Conservation (phyloP, 148 eudicot genomes). For the Rhododendron mucronatum region DNA sequence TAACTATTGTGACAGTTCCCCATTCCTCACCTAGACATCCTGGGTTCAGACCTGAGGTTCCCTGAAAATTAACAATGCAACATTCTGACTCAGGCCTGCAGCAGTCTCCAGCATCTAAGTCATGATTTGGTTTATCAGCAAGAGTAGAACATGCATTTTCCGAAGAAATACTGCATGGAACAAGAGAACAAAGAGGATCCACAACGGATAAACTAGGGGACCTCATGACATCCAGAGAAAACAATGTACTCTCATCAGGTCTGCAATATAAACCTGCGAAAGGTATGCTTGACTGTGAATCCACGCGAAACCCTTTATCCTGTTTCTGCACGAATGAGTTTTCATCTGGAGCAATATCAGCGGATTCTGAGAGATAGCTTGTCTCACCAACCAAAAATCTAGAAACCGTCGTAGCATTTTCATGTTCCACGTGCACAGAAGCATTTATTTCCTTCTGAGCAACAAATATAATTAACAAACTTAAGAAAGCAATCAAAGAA, state of each 20-base stretch:
- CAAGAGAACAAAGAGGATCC: constrained; percentile 86
- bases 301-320: constrained; percentile 25
- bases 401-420: constrained; percentile 21
- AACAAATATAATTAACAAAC: constrained; percentile 1
- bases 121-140: constrained; percentile 20
- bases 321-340: constrained; percentile 50
- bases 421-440: constrained; percentile 17
- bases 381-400: constrained; percentile 44
- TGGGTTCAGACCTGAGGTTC: constrained; percentile 14
- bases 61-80: constrained; percentile 18
- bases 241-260: constrained; percentile 20
- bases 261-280: constrained; percentile 27
- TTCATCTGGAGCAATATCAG: constrained; percentile 59
- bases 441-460: constrained; percentile 36
- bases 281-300: constrained; percentile 45
- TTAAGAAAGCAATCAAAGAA: constrained; percentile 11
- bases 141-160: constrained; percentile 23
- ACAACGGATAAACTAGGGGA: constrained; percentile 40
- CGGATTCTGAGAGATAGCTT: constrained; percentile 83
- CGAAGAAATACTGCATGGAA: constrained; percentile 80
- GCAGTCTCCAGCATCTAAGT: constrained; percentile 16
- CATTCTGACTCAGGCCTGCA: constrained; percentile 15
- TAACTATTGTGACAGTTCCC: constrained; percentile 9
- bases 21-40: constrained; percentile 20
- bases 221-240: constrained; percentile 40